These are phyloP conservation scores for Gossypium laxum DNA, from an alignment of 441 rosid genomes.

Conservation along the genomic window DNA sequence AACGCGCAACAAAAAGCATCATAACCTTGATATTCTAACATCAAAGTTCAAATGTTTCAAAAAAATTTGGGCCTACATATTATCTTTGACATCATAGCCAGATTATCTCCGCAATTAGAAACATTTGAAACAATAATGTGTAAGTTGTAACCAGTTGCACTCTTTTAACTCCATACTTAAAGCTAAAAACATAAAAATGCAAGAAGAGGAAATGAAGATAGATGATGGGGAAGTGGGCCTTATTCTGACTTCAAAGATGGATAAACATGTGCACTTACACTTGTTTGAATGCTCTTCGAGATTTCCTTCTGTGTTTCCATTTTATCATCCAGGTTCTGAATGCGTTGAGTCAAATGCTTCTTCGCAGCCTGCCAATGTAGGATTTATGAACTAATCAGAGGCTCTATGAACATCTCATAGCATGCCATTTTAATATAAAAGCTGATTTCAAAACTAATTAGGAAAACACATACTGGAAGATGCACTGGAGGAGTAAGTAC, in stretches of 20 bases:
- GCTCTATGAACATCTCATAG: neutral
- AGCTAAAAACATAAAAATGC: neutral
- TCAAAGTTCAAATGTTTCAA: neutral
- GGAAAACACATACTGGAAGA: neutral
- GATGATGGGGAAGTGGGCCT: neutral
- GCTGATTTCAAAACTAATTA: neutral
- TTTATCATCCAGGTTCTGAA: constrained; percentile 68
- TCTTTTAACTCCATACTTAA: neutral
- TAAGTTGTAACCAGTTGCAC: neutral
- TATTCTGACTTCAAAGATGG: neutral
- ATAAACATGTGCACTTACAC: constrained; percentile 33
- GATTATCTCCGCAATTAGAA: neutral
- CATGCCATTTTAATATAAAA: neutral
- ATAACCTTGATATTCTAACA: neutral
- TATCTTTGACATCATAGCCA: neutral
- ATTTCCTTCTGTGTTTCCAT: constrained; percentile 69
- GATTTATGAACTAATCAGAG: neutral
- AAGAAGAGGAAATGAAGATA: neutral
- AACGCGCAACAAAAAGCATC: neutral
- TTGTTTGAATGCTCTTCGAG: constrained; percentile 57
- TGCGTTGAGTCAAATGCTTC: constrained; percentile 71
- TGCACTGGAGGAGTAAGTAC: neutral
- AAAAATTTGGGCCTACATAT: neutral
- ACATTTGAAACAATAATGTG: neutral
- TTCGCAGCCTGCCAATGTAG: constrained; percentile 56